Evolutionary conservation across 1,284 basidiomycete genomes (phyloP).

Genomic region (Microbotryum scabiosae): DNA sequence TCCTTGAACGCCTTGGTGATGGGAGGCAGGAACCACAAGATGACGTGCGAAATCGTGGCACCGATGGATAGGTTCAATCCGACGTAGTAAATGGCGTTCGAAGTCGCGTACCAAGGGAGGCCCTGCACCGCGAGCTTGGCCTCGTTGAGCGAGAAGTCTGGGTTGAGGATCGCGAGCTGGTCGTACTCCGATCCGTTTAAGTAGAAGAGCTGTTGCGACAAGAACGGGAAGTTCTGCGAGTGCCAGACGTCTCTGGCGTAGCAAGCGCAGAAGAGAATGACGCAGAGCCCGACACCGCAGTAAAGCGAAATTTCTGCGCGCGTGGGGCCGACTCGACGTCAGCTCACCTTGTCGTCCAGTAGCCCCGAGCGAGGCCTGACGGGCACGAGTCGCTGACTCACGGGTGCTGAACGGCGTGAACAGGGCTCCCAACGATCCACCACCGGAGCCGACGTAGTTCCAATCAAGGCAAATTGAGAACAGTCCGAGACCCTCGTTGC

Average conservation of each 20-base stretch:
- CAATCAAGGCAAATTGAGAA: constrained; percentile 48
- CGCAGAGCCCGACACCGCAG: constrained; percentile 35
- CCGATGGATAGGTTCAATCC: constrained; percentile 31
- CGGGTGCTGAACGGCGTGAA: constrained; percentile 29
- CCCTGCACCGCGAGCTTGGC: constrained; percentile 38
- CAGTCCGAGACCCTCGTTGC: constrained; percentile 57
- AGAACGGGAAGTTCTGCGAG: constrained; percentile 53
- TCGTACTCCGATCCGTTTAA: constrained; percentile 48
- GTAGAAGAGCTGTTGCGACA: constrained; percentile 53
- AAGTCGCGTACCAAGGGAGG: constrained; percentile 20
- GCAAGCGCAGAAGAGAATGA: constrained; percentile 51
- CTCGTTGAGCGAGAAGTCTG: constrained; percentile 73
- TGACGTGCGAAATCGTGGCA: constrained; percentile 45
- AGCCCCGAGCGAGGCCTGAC: no score
- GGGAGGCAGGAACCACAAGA: constrained; percentile 54
- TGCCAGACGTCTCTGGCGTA: constrained; percentile 46
- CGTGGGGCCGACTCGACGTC: no score
- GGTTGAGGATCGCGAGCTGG: constrained; percentile 75
- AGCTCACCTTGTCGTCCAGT: no score
- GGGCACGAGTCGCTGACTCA: constrained; percentile 11
- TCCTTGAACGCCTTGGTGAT: constrained; percentile 40
- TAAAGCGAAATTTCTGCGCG: no score
- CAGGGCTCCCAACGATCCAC: constrained; percentile 27
- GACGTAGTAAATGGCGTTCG: constrained; percentile 22
- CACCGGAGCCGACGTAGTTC: constrained; percentile 35